Evolutionary conservation across 2,329 filamentous ascomycete species (phyloP).

Genomic region (Aspergillus sp.): DNA sequence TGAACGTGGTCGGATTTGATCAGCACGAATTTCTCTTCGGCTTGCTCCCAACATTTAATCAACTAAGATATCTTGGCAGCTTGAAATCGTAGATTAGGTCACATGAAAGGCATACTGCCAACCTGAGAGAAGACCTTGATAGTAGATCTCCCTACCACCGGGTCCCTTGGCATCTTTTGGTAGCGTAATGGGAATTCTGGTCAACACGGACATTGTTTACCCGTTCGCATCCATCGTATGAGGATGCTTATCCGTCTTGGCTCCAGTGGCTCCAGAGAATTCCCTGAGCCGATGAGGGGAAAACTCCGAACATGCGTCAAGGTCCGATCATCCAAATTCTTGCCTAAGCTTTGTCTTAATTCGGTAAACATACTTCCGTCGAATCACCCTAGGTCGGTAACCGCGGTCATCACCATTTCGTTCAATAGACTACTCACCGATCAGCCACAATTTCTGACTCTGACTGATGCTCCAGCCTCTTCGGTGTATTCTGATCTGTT

Average conservation of each 20-base stretch:
- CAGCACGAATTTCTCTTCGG: no score
- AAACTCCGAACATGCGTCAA: neutral
- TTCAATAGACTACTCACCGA: neutral
- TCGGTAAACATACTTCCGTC: neutral
- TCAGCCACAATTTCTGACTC: neutral
- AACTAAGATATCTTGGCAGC: neutral
- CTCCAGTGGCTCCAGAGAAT: neutral
- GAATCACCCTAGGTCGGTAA: neutral
- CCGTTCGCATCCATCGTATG: neutral
- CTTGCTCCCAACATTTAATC: no score
- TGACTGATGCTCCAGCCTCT: neutral
- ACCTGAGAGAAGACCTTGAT: neutral
- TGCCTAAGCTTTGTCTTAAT: neutral
- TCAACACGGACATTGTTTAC: neutral
- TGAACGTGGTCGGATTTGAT: no score
- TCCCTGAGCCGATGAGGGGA: neutral
- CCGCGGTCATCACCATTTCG: neutral
- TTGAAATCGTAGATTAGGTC: neutral
- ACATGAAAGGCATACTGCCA: neutral
- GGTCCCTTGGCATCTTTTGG: neutral
- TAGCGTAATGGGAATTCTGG: neutral
- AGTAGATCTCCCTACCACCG: neutral
- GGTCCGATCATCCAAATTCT: neutral
- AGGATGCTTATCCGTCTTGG: neutral
- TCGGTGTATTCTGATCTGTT: neutral